Evolutionary conservation across 169 alveolate species (phyloP).

Genomic region (Cryptosporidium bovis): DNA sequence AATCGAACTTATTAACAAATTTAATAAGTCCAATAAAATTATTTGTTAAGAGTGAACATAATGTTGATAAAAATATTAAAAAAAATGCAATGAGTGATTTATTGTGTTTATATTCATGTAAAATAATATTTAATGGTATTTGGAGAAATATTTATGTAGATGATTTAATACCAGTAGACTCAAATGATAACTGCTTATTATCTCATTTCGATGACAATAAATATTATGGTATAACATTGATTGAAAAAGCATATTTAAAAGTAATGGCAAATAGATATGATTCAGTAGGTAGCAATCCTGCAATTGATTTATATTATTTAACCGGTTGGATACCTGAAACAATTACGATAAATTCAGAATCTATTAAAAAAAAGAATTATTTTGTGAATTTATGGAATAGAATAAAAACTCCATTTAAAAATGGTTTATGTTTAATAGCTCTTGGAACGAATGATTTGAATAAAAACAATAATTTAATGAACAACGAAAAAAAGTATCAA

Average conservation of each 20-base stretch:
- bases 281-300: constrained; percentile 92
- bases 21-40: constrained; percentile 78
- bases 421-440: constrained; percentile 49
- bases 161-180: constrained; percentile 89
- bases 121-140: constrained; percentile 89
- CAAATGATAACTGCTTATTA: constrained; percentile 82
- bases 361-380: constrained; percentile 6
- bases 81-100: constrained; percentile 45
- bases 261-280: constrained; percentile 90
- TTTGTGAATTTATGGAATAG: constrained; percentile 52
- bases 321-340: constrained; percentile 96
- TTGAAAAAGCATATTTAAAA: constrained; percentile 93
- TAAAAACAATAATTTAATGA: background rate
- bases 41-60: background rate
- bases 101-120: constrained; percentile 85
- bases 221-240: constrained; percentile 91
- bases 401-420: constrained; percentile 12
- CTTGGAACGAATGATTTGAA: constrained; percentile 54
- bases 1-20: constrained; percentile 84
- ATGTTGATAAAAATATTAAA: constrained; percentile 60
- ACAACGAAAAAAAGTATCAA: background rate
- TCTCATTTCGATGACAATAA: constrained; percentile 87
- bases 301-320: constrained; percentile 90
- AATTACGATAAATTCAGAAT: constrained; percentile 80
- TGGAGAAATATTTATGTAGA: constrained; percentile 91